Evolutionary conservation across 305 asterid genomes (phyloP), one percentile per base, ranked within the genome.

Genomic region (Ajuga reptans): DNA sequence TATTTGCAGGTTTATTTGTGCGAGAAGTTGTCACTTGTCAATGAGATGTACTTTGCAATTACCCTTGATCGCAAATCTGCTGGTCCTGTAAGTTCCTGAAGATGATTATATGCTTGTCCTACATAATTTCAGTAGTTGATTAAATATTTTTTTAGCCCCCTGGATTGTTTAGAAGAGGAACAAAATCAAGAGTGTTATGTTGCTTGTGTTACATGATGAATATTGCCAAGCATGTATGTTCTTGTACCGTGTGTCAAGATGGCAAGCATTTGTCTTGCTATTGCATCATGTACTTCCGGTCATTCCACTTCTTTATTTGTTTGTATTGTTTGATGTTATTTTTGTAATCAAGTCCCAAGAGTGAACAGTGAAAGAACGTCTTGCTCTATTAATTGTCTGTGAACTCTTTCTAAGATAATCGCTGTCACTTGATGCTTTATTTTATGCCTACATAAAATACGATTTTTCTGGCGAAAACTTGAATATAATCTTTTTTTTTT

Each of bases 41-140:
- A 94, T 72, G 99, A 94, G 86, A 94, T 94, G 99, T 94, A 94
- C 84, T 94, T 94, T 47, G 96, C 99, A 70, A 94, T 94, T 51
- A 94, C 96, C 69, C 97, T 94, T 62, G 99, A 94, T 64, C 97
- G 96, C 64, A 78, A 62, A 78, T 67, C 93, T 69, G 93, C 99
- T 77, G 99, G 99, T 68, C 99, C 99, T 57, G 99, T 93, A 87
- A 86, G 99, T 85, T 71, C 69, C 47, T 59, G 7, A 75, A 59
- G 31, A 49, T 33, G 54, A 18, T 43, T 54, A 74, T 27, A 11
- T 45, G 55, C 27, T 21, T 21, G 27, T 21, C 27, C 27, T 21
- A 21, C 27, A 21, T 21, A 18, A 5, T 51, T 50, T 21, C 33
- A 63, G 66, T 69, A 61, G 81, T 83, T 74, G 27, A 37, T 47